Evolutionary conservation across 352 stramenopile genomes (phyloP).

Genomic region (Phytophthora uliginosa): DNA sequence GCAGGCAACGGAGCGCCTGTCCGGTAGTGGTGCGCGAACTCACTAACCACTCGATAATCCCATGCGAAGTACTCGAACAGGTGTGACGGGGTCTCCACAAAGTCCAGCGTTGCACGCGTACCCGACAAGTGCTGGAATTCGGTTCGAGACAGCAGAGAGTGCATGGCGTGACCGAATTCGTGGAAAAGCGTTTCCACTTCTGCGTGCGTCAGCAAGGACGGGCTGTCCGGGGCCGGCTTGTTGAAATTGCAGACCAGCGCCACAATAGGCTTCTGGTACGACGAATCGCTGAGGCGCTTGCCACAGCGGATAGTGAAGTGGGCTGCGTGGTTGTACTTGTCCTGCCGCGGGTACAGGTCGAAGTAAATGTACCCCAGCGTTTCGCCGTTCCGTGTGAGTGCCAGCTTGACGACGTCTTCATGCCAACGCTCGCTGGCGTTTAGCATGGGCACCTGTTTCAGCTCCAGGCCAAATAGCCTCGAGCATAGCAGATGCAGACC

Average conservation of each 20-base stretch:
- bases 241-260: slow-evolving; percentile 94
- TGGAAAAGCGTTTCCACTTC: slow-evolving; percentile 99
- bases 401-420: slow-evolving; percentile 91
- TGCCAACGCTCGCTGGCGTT: slow-evolving; percentile 91
- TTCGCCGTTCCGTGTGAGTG: slow-evolving; percentile 71
- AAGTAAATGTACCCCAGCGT: slow-evolving; percentile 95
- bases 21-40: slow-evolving; percentile 88
- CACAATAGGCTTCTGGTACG: slow-evolving; percentile 96
- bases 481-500: slow-evolving; percentile 91
- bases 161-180: slow-evolving; percentile 98
- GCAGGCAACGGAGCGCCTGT: slow-evolving; percentile 84
- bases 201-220: slow-evolving; percentile 88
- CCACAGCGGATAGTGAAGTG: slow-evolving; percentile 98
- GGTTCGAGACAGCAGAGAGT: slow-evolving; percentile 96
- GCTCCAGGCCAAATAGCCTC: slow-evolving; percentile 92
- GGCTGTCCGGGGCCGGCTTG: slow-evolving; percentile 75
- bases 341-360: slow-evolving; percentile 93
- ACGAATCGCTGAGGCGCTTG: slow-evolving; percentile 52
- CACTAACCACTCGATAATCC: slow-evolving; percentile 88
- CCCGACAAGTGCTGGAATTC: slow-evolving; percentile 98
- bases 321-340: slow-evolving; percentile 91
- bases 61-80: slow-evolving; percentile 98
- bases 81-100: slow-evolving; percentile 97
- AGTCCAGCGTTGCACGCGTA: slow-evolving; percentile 95
- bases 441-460: slow-evolving; percentile 84